Base-by-base conservation (phyloP, 257 asterid species). In the Penstemon barbatus region DNA sequence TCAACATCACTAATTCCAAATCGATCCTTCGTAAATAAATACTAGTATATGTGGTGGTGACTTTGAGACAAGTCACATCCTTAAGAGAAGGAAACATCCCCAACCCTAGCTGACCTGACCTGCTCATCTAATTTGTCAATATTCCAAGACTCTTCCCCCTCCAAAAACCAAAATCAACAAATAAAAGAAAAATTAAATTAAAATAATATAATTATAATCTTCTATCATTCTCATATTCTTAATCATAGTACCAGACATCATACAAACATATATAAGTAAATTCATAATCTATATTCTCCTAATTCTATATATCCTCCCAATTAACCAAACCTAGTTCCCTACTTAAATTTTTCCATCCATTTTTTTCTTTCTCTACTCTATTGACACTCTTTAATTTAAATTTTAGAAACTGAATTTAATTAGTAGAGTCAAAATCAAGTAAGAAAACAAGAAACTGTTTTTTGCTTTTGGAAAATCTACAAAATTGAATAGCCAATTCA, bases 371-470 rank as follows among this genome's bases (percentile, higher is more conserved):
- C 18, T 15, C 18, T 15, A 15, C 18, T 15, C 18, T 15, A 15
- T 15, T 15, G 18, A 15, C 18, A 0, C 18, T 15, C 18, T 15
- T 15, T 15, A 15, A 15, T 15, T 15, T 15, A 15, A 0, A 15
- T 15, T 67, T 68, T 73, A 72, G 64, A 57, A 69, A 33, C 65
- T 25, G 59, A 69, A 44, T 15, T n/a, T n/a, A n/a, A 64, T 79
- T 69, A 77, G 81, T 71, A 66, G 68, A 71, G 87, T 88, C 95
- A 61, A 81, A 57, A 78, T 88, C 92, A 79, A 80, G 77, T 46
- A 66, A 71, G 57, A 77, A 57, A 73, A 81, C 85, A 78, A 80
- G 63, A 58, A 48, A 75, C 65, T 59, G 59, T 64, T 78, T 78
- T 79, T 75, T 63, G 77, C 77, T 65, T 81, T 80, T 72, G 66